phyloP scores from a whole-genome alignment of 73 alveolate species.

The Uronychia setigera region DNA sequence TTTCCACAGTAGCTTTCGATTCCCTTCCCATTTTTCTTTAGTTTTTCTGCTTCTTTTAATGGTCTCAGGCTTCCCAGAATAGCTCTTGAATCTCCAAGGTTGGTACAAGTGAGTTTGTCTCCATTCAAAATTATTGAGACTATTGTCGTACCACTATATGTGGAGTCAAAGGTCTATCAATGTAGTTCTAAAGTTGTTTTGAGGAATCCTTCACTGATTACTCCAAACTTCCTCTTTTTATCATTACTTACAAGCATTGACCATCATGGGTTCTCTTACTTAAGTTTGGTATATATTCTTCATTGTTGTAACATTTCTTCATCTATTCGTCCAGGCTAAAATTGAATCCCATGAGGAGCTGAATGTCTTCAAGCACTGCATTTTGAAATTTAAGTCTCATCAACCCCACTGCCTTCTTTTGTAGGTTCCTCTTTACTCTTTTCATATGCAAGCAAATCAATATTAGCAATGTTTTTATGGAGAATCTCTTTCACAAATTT shows the following conservation, averaged over 20 bases:
- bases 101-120: slow-evolving; percentile 72
- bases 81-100: slow-evolving; percentile 87
- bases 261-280: neutral
- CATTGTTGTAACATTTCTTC: neutral
- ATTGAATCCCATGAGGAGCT: neutral
- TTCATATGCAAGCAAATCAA: neutral
- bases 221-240: neutral
- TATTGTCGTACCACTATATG: slow-evolving; percentile 53
- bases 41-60: neutral
- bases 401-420: neutral
- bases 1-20: neutral
- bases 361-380: neutral
- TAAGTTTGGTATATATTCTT: neutral
- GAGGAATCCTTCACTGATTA: neutral
- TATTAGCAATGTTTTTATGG: slow-evolving; percentile 41
- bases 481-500: slow-evolving; percentile 33
- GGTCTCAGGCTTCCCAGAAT: slow-evolving; percentile 57
- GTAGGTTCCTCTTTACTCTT: neutral
- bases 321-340: too few relatives aligned
- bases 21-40: neutral
- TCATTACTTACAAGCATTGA: neutral
- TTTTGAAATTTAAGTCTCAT: neutral
- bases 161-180: neutral
- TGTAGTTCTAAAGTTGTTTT: neutral
- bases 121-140: slow-evolving; percentile 56